phyloP scores from a whole-genome alignment of 75 land plant species.

The Pseudotsuga menziesii region DNA sequence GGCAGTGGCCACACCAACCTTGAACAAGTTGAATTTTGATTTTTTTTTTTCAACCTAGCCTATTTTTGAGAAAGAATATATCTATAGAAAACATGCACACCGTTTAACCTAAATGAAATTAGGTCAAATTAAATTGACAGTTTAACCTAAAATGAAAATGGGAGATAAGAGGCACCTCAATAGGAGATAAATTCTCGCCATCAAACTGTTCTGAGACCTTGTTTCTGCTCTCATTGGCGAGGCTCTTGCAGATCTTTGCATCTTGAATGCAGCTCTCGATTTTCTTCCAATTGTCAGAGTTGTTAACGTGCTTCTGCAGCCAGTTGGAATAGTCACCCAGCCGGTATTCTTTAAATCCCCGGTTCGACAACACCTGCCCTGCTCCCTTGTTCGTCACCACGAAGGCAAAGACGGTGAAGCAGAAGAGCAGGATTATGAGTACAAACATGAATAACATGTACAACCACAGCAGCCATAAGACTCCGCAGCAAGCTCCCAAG shows the following conservation, averaged over 20 bases:
- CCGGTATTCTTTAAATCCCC: slow-evolving; percentile 32
- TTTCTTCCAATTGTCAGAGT: slow-evolving; percentile 17
- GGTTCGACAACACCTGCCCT: slow-evolving; percentile 15
- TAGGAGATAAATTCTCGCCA: not conserved
- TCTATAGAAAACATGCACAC: too few relatives aligned
- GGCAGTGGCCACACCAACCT: too few relatives aligned
- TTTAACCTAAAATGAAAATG: too few relatives aligned
- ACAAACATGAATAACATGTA: slow-evolving; percentile 19
- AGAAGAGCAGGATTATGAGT: slow-evolving; percentile 19
- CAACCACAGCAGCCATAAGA: slow-evolving; percentile 19
- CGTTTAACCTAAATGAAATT: too few relatives aligned
- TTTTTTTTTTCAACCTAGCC: too few relatives aligned
- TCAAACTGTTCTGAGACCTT: slow-evolving; percentile 20
- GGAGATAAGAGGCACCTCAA: not conserved
- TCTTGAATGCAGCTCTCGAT: slow-evolving; percentile 31
- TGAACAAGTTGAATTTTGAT: too few relatives aligned
- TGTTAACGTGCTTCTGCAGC: slow-evolving; percentile 20
- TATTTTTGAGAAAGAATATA: too few relatives aligned
- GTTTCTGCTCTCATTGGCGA: slow-evolving; percentile 17
- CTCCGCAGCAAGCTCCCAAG: slow-evolving; percentile 25
- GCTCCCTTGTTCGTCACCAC: slow-evolving; percentile 41
- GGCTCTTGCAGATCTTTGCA: slow-evolving; percentile 18
- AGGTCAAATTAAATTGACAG: too few relatives aligned
- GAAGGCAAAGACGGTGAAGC: slow-evolving; percentile 27
- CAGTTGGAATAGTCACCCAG: slow-evolving; percentile 28